A percentile compares a stretch with the other conserved stretches of the same genome.
Evolutionary conservation across 768 basidiomycete genomes (phyloP).

Genomic region (Psilocybe subaeruginosa): DNA sequence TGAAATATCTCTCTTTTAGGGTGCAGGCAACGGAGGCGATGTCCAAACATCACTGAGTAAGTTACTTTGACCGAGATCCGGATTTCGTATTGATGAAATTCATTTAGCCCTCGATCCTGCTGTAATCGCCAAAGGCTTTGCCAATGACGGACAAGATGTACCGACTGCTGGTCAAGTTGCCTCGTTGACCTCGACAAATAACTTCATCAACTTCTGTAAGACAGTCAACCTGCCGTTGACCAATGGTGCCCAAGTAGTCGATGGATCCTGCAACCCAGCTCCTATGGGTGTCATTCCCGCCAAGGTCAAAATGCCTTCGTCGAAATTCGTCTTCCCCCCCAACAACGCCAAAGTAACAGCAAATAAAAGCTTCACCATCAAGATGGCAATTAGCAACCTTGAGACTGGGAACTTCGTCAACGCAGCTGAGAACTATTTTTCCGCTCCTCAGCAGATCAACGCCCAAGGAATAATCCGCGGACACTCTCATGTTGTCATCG

Average conservation of each 20-base stretch:
- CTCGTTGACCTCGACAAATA: conserved; percentile 62
- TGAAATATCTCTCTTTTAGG: background rate
- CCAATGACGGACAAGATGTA: conserved; percentile 50
- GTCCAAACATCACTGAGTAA: conserved; percentile 39
- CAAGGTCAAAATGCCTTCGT: conserved; percentile 48
- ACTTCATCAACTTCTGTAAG: conserved; percentile 65
- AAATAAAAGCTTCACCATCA: conserved; percentile 52
- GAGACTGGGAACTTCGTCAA: conserved; percentile 64
- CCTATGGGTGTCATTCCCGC: conserved; percentile 62
- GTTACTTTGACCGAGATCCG: conserved; percentile 3
- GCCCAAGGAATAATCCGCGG: conserved; percentile 53
- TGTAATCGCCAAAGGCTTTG: conserved; percentile 49
- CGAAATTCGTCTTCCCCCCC: conserved; percentile 50
- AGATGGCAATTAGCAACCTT: conserved; percentile 48
- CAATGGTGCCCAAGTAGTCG: conserved; percentile 50
- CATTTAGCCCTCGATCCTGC: conserved; percentile 44
- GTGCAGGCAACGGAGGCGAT: conserved; percentile 21
- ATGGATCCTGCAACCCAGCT: conserved; percentile 63
- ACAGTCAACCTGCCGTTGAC: conserved; percentile 52
- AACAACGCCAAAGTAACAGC: conserved; percentile 48
- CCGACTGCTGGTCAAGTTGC: conserved; percentile 51
- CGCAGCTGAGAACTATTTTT: conserved; percentile 53
- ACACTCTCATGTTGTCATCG: conserved; percentile 64
- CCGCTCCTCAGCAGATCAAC: conserved; percentile 61
- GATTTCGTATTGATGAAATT: conserved; percentile 4